phyloP scores from a whole-genome alignment of 345 rosid species.

The Linum usitatissimum region DNA sequence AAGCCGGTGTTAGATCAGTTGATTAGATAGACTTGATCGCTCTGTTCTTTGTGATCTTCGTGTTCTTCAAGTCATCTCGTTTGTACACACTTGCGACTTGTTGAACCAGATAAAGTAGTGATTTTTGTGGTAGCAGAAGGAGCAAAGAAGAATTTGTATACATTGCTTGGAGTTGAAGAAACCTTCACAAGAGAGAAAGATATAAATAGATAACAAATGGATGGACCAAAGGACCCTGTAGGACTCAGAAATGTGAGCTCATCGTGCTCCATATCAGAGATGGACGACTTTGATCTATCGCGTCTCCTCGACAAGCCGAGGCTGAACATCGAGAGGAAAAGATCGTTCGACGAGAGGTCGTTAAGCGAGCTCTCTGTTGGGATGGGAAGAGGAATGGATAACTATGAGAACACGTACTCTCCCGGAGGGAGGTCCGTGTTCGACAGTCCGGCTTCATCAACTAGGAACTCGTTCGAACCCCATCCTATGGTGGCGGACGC shows the following conservation, averaged over 20 bases:
- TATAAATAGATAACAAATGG: background rate
- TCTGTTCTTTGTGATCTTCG: too few species aligned
- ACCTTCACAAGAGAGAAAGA: background rate
- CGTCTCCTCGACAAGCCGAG: slow-evolving; percentile 1
- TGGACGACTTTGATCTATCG: slow-evolving; percentile 2
- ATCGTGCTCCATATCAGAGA: slow-evolving; percentile 1
- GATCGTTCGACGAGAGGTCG: slow-evolving; percentile 3
- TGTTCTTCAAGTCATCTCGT: too few species aligned
- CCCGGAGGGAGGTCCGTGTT: slow-evolving; percentile 3
- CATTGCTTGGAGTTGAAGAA: background rate
- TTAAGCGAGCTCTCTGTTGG: slow-evolving; percentile 1
- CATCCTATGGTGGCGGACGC: slow-evolving; percentile 6
- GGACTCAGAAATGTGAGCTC: slow-evolving; percentile 2
- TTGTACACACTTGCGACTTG: too few species aligned
- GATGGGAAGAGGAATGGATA: background rate
- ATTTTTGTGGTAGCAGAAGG: background rate
- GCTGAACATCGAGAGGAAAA: slow-evolving; percentile 6
- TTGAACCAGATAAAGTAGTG: too few species aligned
- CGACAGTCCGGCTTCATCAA: background rate
- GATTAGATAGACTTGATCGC: too few species aligned
- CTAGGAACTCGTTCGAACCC: slow-evolving; percentile 1
- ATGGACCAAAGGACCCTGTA: background rate
- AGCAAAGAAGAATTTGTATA: background rate
- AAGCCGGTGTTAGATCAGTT: too few species aligned
- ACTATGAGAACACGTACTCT: slow-evolving; percentile 2